phyloP scores from a whole-genome alignment of 2,329 filamentous ascomycete species.

The Leptographium flavum region DNA sequence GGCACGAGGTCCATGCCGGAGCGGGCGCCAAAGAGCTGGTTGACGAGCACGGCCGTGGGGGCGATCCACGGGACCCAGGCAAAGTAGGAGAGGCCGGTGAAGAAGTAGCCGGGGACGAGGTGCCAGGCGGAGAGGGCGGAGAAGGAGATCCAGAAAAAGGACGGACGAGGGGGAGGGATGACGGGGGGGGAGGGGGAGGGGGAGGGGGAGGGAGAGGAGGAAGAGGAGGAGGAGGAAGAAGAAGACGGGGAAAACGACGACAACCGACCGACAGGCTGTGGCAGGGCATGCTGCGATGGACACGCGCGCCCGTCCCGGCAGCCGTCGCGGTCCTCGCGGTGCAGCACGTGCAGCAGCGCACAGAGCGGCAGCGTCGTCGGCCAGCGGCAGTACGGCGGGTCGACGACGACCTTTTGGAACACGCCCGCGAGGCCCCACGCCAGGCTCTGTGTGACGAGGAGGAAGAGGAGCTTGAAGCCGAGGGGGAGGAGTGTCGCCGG shows the following conservation, averaged over 20 bases:
- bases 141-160: conserved; percentile 44
- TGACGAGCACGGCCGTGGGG: conserved; percentile 26
- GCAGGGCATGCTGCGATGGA: too few species aligned
- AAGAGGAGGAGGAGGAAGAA: too few species aligned
- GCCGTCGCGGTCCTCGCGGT: conserved; percentile 21
- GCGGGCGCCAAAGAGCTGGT: conserved; percentile 29
- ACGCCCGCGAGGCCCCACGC: conserved; percentile 38
- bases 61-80: conserved; percentile 30
- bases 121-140: conserved; percentile 36
- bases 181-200: too few species aligned
- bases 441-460: conserved; percentile 27
- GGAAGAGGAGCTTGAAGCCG: background rate
- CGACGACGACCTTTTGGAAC: conserved; percentile 33
- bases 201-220: too few species aligned
- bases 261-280: too few species aligned
- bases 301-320: too few species aligned
- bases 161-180: conserved; percentile 27
- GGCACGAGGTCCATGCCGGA: conserved; percentile 21
- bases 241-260: too few species aligned
- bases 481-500: conserved; percentile 16
- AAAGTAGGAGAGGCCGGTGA: conserved; percentile 28
- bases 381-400: conserved; percentile 37
- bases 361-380: conserved; percentile 38
- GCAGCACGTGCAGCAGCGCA: conserved; percentile 47
- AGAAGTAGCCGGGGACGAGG: conserved; percentile 39